phyloP scores from a whole-genome alignment of 2,329 filamentous ascomycete genomes.

The Penicillium oxalicum region DNA sequence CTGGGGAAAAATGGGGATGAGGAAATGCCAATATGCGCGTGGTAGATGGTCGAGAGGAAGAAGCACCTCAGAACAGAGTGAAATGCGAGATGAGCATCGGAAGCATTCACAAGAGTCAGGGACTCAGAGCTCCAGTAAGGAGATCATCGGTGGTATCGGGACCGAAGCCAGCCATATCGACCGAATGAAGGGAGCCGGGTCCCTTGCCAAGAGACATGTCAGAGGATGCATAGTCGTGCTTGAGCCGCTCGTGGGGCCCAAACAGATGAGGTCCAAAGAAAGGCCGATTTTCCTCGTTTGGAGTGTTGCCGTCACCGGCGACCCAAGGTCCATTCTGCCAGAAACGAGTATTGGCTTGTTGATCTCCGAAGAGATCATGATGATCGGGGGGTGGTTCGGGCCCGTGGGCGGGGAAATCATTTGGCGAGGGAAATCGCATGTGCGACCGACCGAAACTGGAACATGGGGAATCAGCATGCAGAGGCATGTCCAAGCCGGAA shows the following conservation, averaged over 20 bases:
- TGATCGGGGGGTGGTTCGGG: slow-evolving; percentile 36
- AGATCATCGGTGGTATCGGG: slow-evolving; percentile 36
- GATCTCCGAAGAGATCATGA: slow-evolving; percentile 40
- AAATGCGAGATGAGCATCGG: slow-evolving; percentile 1
- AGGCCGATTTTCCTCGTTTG: slow-evolving; percentile 38
- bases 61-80: background rate
- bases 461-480: slow-evolving; percentile 39
- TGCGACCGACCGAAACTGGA: slow-evolving; percentile 41
- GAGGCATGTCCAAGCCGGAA: slow-evolving; percentile 32
- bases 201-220: slow-evolving; percentile 40
- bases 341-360: slow-evolving; percentile 42
- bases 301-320: slow-evolving; percentile 38
- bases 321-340: slow-evolving; percentile 41
- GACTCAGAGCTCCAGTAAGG: slow-evolving; percentile 32
- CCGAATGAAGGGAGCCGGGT: slow-evolving; percentile 40
- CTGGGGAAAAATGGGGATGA: background rate
- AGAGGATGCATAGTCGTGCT: slow-evolving; percentile 41
- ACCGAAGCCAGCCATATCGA: slow-evolving; percentile 42
- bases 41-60: slow-evolving; percentile 1
- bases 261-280: slow-evolving; percentile 38
- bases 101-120: slow-evolving; percentile 20
- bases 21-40: slow-evolving; percentile 1
- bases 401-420: slow-evolving; percentile 36
- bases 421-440: slow-evolving; percentile 38
- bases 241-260: slow-evolving; percentile 38